A percentile compares a stretch with the other conserved stretches of the same genome.
Conservation (phyloP, 2,329 filamentous ascomycete species). For the Aspergillus pseudonomiae region DNA sequence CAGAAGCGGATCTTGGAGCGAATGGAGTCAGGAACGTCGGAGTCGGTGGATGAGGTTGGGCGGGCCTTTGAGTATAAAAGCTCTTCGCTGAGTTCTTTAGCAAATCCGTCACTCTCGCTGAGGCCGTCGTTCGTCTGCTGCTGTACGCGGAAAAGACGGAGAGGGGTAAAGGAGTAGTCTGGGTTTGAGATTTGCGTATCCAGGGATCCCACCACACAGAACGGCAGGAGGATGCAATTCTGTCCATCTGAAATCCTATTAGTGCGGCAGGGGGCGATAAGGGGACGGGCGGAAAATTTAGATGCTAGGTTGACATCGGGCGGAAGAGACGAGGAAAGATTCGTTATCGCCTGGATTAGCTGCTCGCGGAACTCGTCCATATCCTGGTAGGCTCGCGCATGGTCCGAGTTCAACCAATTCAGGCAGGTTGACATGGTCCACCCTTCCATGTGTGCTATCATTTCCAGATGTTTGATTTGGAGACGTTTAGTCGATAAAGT, state of each 20-base stretch:
- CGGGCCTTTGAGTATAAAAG: constrained; percentile 50
- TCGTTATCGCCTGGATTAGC: constrained; percentile 45
- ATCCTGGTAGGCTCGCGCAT: constrained; percentile 26
- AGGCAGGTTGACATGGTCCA: constrained; percentile 41
- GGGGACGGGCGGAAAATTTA: constrained; percentile 40
- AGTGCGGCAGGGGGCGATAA: constrained; percentile 41
- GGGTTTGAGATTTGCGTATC: constrained; percentile 57
- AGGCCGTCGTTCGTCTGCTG: constrained; percentile 63
- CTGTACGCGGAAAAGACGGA: constrained; percentile 67
- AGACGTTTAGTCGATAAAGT: constrained; percentile 58
- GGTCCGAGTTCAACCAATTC: constrained; percentile 35
- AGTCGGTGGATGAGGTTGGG: constrained; percentile 28
- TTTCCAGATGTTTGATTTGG: constrained; percentile 58
- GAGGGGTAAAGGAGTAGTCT: constrained; percentile 61
- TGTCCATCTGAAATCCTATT: constrained; percentile 28
- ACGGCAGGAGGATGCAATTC: constrained; percentile 54
- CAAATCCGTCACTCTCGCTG: constrained; percentile 62
- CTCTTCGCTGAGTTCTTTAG: constrained; percentile 63
- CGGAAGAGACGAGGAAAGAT: constrained; percentile 47
- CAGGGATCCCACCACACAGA: constrained; percentile 65
- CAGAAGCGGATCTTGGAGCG: constrained; percentile 27
- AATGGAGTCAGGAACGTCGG: constrained; percentile 24
- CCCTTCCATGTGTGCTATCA: constrained; percentile 50
- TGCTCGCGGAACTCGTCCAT: constrained; percentile 48
- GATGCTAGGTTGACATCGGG: constrained; percentile 37